A percentile compares a stretch with the other conserved stretches of the same genome.
Conservation (phyloP, 345 rosid genomes). For the Odontarrhena argentea region DNA sequence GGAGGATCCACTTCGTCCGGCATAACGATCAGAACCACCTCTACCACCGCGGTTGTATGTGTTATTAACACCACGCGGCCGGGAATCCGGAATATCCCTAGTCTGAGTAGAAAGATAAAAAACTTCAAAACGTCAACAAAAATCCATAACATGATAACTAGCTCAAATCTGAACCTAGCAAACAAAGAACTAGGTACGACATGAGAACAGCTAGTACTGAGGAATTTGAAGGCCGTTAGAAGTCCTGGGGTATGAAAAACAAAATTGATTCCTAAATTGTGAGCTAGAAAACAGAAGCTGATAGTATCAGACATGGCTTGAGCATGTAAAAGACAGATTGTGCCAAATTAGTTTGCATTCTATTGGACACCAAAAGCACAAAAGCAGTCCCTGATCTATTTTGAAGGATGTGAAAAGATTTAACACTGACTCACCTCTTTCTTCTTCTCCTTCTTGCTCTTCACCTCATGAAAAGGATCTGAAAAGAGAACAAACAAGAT, state of each 20-base stretch:
- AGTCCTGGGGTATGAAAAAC: conserved; percentile 1
- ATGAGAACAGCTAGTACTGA: background rate
- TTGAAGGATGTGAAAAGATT: background rate
- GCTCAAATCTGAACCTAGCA: background rate
- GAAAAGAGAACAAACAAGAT: conserved; percentile 27
- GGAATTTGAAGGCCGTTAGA: background rate
- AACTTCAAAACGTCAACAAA: background rate
- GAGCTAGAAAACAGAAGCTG: no score
- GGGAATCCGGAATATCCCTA: conserved; percentile 62
- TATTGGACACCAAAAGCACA: background rate
- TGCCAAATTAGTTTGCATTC: background rate
- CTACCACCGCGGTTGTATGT: conserved; percentile 56
- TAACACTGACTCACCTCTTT: conserved; percentile 59
- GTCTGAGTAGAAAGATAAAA: conserved; percentile 47
- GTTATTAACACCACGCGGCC: conserved; percentile 61
- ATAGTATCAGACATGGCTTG: no score
- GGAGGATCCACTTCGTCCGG: conserved; percentile 55
- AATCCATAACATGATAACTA: background rate
- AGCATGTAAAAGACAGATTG: background rate
- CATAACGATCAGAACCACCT: conserved; percentile 68
- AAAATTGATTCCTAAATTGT: background rate
- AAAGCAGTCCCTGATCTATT: background rate
- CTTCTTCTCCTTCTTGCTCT: conserved; percentile 90
- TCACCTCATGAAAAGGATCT: conserved; percentile 96
- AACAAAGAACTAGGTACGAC: conserved; percentile 3